Conservation (phyloP, 441 rosid genomes). For the Populus trichocarpa region DNA sequence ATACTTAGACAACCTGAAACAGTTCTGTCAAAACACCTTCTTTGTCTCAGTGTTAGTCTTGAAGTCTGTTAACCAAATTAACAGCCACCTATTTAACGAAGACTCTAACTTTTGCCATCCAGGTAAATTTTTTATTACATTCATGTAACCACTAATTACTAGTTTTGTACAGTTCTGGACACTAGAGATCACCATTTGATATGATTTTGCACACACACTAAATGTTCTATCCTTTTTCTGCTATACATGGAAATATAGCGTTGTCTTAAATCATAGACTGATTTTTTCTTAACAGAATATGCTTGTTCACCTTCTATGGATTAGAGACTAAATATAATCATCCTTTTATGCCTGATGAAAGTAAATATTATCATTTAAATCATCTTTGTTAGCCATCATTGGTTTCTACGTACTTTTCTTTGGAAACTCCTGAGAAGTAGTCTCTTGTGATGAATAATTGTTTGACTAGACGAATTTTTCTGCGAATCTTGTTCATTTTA, state of each 20-base stretch:
- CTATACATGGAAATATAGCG: not conserved
- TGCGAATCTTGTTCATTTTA: not conserved
- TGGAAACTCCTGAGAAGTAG: not conserved
- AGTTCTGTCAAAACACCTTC: not conserved
- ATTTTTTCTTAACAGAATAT: not conserved
- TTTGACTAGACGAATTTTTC: not conserved
- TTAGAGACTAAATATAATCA: not conserved
- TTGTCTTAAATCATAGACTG: not conserved
- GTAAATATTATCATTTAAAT: not conserved
- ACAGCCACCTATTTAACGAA: not conserved
- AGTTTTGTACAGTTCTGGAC: not conserved
- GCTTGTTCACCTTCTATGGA: not conserved
- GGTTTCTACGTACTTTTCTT: not conserved
- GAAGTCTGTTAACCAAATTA: not conserved
- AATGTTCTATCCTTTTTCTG: not conserved
- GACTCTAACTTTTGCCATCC: not conserved
- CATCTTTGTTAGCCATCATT: not conserved
- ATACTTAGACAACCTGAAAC: not conserved
- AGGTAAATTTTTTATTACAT: not conserved
- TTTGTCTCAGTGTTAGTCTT: not conserved
- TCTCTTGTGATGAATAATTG: not conserved
- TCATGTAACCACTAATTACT: not conserved
- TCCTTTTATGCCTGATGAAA: not conserved
- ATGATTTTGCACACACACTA: not conserved
- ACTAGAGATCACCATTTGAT: not conserved